Conservation (phyloP, 2,329 filamentous ascomycete genomes). For the Xylariaceae sp. region DNA sequence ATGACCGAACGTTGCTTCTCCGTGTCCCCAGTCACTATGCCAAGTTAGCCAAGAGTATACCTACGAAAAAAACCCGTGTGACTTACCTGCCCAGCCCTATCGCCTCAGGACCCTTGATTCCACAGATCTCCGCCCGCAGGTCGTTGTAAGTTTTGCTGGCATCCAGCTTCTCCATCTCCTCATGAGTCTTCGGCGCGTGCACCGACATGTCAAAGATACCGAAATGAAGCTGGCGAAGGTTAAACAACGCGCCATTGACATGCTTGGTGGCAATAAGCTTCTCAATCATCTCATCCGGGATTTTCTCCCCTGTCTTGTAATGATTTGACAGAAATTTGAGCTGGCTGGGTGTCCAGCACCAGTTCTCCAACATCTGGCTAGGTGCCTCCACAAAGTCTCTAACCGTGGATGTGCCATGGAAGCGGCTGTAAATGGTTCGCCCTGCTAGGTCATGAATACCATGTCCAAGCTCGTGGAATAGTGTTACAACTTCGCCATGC, state of each 20-base stretch:
- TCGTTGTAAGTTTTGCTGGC: slow-evolving; percentile 67
- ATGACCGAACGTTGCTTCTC: slow-evolving; percentile 77
- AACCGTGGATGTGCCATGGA: slow-evolving; percentile 64
- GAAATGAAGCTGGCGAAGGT: slow-evolving; percentile 74
- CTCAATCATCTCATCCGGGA: slow-evolving; percentile 70
- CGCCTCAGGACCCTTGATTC: slow-evolving; percentile 70
- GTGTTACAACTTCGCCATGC: slow-evolving; percentile 76
- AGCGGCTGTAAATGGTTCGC: slow-evolving; percentile 59
- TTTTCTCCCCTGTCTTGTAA: slow-evolving; percentile 65
- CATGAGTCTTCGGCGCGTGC: slow-evolving; percentile 66
- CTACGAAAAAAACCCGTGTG: background rate
- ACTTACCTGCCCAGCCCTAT: slow-evolving; percentile 54
- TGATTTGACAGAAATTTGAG: slow-evolving; percentile 67
- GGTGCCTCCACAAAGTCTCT: slow-evolving; percentile 69
- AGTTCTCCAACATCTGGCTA: slow-evolving; percentile 71
- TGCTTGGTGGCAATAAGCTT: slow-evolving; percentile 74
- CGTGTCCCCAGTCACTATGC: slow-evolving; percentile 65
- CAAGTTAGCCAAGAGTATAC: slow-evolving; percentile 24
- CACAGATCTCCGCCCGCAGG: slow-evolving; percentile 66
- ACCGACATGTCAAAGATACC: slow-evolving; percentile 82
- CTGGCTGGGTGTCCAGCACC: slow-evolving; percentile 67
- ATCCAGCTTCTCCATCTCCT: slow-evolving; percentile 63
- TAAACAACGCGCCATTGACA: slow-evolving; percentile 76
- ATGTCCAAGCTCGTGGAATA: slow-evolving; percentile 75
- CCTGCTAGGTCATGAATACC: slow-evolving; percentile 67